Conservation (phyloP, 805 yeast species). For the Grigorovia jiainica region DNA sequence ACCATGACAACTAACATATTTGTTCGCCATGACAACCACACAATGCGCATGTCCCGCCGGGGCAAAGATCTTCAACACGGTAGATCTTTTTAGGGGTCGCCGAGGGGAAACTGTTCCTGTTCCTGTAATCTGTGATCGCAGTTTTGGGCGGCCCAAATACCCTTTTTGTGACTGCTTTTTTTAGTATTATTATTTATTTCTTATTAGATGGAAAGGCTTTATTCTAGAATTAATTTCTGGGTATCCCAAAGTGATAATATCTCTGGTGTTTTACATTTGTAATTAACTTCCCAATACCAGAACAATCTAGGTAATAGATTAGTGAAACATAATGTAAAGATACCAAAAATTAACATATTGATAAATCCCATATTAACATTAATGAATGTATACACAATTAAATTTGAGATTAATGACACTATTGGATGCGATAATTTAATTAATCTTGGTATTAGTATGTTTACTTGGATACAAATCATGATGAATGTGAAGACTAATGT, state of each 20-base stretch:
- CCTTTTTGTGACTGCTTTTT: too few species aligned
- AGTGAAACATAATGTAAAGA: constrained; percentile 13
- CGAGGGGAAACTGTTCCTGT: neutral
- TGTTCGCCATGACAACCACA: too few species aligned
- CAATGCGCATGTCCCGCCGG: neutral
- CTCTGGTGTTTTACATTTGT: constrained; percentile 12
- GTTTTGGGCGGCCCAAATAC: too few species aligned
- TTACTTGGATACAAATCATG: constrained; percentile 34
- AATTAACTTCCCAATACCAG: constrained; percentile 25
- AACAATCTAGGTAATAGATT: constrained; percentile 21
- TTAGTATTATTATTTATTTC: neutral
- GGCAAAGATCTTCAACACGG: neutral
- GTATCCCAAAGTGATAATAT: constrained; percentile 16
- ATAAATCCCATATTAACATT: constrained; percentile 15
- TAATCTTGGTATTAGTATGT: constrained; percentile 23
- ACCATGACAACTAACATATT: neutral
- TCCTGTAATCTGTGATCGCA: too few species aligned
- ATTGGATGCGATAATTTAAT: constrained; percentile 10
- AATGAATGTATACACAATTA: constrained; percentile 19
- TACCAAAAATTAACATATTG: constrained; percentile 13
- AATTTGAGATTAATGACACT: constrained; percentile 13
- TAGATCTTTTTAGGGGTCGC: too few species aligned
- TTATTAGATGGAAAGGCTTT: neutral
- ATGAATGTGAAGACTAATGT: constrained; percentile 77
- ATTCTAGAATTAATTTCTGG: constrained; percentile 11